Evolutionary conservation across 2,329 filamentous ascomycete species (phyloP), one percentile per base, ranked within the genome.

Genomic region (Talaromyces pinophilus): DNA sequence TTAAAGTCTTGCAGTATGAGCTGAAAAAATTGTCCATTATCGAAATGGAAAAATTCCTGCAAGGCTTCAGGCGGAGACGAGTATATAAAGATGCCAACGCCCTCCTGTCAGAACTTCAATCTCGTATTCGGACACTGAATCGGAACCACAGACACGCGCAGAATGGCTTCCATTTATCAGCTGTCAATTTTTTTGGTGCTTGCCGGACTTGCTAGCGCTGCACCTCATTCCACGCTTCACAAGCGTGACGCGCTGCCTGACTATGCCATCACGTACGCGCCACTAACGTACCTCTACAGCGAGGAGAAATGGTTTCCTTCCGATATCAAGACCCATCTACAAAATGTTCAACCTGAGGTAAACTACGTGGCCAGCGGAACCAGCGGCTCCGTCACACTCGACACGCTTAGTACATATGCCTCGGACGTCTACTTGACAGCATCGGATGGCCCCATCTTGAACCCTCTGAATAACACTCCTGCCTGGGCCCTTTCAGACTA

Each of bases 251-350:
- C 22, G 7, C 46, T 50, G 11, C 46, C 46, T 28, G 46, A 50
- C 42, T 64, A 59, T 6, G 62, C 62, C 5, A 57, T 59, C 11
- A 59, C 50, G 6, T 64, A 64, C 28, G 62, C 62, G 28, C 62
- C 62, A 10, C 30, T 57, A n/a, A 46, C 62, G 28, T 59, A 64
- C 30, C 40, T 64, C 4, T 64, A 64, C 40, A 64, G 62, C 38
- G 52, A 22, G 10, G 62, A 64, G 28, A 57, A 46, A 17, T 64
- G 62, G 62, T 64, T 57, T n/a, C 62, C 62, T 22, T 64, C 62
- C 11, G 62, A 64, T 19, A 59, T 64, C 62, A 48, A 35, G 6
- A 42, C 33, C 13, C 62, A 64, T 42, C 52, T 64, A 19, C 22
- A 17, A 5, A 64, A 64, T 17, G 54, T 50, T 10, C n/a, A 46